Evolutionary conservation across 441 rosid species (phyloP), one percentile per base, ranked within the genome.

Genomic region (Eutrema salsugineum): DNA sequence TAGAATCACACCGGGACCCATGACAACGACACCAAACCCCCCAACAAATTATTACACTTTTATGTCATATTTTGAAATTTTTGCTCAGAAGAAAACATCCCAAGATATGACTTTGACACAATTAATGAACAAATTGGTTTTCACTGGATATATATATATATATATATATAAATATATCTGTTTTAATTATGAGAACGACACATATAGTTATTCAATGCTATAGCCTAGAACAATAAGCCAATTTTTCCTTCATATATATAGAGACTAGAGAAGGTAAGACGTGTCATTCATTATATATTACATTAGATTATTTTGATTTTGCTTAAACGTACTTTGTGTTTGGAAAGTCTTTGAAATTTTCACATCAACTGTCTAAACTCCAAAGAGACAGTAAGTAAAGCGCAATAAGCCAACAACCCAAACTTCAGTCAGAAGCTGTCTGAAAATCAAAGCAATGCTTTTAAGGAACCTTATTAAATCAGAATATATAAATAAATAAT

Each of bases 341-440:
- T n/a, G n/a, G n/a, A n/a, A n/a, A n/a, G 70, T 36, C 12, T 20
- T 17, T n/a, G 46, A 54, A 44, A 36, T 14, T 46, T 27, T 47
- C 32, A 54, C 59, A 69, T 61, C 33, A 62, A 14, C 20, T 63
- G 68, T 63, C 40, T 57, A 46, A 69, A 63, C 60, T 56, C 35
- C 74, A 68, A 27, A 33, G 56, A 68, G 53, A 47, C 30, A 36
- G 63, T 47, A 69, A 22, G 28, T 76, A 70, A 76, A 76, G 79
- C 47, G 62, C 71, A 70, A 55, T 63, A 48, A 70, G 79, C 67
- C 76, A 76, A 76, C 76, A 69, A 76, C 62, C 76, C 24, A 63
- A 70, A 44, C 79, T 76, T 76, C 20, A 70, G 35, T 14, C 71
- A 76, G 76, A 76, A 76, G 79, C 76, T 76, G 79, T 70, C 76